A percentile compares a stretch with the other conserved stretches of the same genome.
phyloP scores from a whole-genome alignment of 441 rosid species.

The Viola pubescens region DNA sequence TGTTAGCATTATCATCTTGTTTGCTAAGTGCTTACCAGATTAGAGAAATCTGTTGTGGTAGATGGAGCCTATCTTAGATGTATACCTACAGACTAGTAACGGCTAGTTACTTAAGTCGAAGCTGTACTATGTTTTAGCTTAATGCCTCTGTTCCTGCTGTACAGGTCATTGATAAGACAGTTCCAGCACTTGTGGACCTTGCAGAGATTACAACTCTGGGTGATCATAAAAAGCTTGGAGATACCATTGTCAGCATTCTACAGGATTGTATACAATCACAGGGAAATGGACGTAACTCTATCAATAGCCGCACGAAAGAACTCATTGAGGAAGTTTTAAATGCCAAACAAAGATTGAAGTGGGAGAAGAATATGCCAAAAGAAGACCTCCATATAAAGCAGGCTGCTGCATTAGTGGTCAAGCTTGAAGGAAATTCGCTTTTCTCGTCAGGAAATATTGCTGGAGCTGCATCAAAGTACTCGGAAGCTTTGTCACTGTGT shows the following conservation, averaged over 20 bases:
- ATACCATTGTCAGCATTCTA: slow-evolving; percentile 63
- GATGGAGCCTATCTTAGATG: too few relatives aligned
- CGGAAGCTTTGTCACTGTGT: slow-evolving; percentile 79
- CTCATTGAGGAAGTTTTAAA: slow-evolving; percentile 60
- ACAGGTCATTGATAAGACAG: slow-evolving; percentile 67
- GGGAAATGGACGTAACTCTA: slow-evolving; percentile 38
- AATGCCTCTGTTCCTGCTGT: slow-evolving; percentile 9
- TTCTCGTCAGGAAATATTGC: slow-evolving; percentile 93
- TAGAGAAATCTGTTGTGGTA: too few relatives aligned
- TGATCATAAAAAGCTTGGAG: slow-evolving; percentile 91
- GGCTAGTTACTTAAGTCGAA: not conserved
- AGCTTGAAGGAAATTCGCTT: slow-evolving; percentile 93
- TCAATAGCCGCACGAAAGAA: slow-evolving; percentile 52
- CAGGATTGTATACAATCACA: slow-evolving; percentile 69
- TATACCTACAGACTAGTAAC: too few relatives aligned
- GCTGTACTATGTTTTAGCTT: not conserved
- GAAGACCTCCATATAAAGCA: slow-evolving; percentile 97
- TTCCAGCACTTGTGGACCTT: slow-evolving; percentile 75
- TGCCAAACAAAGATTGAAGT: slow-evolving; percentile 63
- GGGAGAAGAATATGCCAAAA: slow-evolving; percentile 92
- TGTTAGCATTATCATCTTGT: too few relatives aligned
- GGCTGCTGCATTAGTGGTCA: slow-evolving; percentile 84
- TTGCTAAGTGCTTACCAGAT: too few relatives aligned
- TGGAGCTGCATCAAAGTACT: slow-evolving; percentile 79
- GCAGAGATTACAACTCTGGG: slow-evolving; percentile 74